These are phyloP conservation scores for Cyanidiococcus yangmingshanensis DNA, from an alignment of 23 red algal genomes.

Conservation along the genomic window DNA sequence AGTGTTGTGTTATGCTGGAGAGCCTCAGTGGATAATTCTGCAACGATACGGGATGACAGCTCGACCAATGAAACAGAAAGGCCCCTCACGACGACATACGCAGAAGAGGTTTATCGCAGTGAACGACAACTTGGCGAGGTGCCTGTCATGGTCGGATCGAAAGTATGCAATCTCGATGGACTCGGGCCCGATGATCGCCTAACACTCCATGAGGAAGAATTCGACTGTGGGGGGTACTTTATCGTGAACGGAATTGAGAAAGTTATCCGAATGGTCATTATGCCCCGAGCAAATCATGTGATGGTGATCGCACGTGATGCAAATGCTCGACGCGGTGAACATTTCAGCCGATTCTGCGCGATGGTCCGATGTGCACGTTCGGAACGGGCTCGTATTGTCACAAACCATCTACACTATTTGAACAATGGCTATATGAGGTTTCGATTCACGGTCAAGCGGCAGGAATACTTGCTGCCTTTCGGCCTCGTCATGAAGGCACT, in stretches of 20 bases:
- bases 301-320: constrained; percentile 40
- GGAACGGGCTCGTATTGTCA: constrained; percentile 34
- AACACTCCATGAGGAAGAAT: constrained; percentile 73
- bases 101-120: constrained; percentile 28
- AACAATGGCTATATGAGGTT: constrained; percentile 37
- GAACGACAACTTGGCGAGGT: constrained; percentile 51
- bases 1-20: constrained; percentile 9
- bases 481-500: constrained; percentile 55
- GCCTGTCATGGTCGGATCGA: constrained; percentile 68
- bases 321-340: constrained; percentile 42
- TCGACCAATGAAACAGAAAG: constrained; percentile 32
- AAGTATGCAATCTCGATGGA: constrained; percentile 44
- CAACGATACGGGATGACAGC: background rate
- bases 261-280: constrained; percentile 64
- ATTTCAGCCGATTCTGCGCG: constrained; percentile 47
- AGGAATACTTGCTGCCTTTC: constrained; percentile 82
- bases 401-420: constrained; percentile 41
- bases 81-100: constrained; percentile 18
- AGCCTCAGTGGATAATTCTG: background rate
- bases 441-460: constrained; percentile 39
- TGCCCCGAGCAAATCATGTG: constrained; percentile 65
- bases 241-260: constrained; percentile 87
- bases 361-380: constrained; percentile 58
- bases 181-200: constrained; percentile 34
- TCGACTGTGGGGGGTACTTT: constrained; percentile 79